phyloP scores from a whole-genome alignment of 179 eudicot genomes.

The Carnegiea gigantea region DNA sequence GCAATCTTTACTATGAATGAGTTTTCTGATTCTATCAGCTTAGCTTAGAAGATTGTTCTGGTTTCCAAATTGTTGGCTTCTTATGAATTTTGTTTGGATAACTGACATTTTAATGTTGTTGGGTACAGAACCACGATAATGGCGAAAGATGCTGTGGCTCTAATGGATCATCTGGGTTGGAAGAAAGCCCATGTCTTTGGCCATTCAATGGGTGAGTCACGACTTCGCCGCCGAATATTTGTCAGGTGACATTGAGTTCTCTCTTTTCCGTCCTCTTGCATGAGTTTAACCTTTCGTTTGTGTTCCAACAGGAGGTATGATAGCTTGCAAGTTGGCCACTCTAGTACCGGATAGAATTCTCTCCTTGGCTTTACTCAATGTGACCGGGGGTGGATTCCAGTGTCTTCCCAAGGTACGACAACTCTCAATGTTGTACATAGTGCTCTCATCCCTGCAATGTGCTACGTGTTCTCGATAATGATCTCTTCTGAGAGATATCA shows the following conservation, averaged over 20 bases:
- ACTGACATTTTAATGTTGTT: constrained; percentile 1
- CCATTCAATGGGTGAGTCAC: constrained; percentile 96
- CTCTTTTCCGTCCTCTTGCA: not conserved
- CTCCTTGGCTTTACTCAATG: constrained; percentile 90
- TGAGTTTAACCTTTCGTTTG: constrained; percentile 13
- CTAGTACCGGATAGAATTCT: constrained; percentile 75
- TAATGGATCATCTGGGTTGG: constrained; percentile 98
- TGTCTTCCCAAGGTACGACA: constrained; percentile 81
- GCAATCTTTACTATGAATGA: constrained; percentile 17
- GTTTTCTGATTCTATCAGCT: constrained; percentile 5
- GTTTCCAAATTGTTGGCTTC: too few relatives aligned
- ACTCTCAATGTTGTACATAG: not conserved
- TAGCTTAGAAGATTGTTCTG: not conserved
- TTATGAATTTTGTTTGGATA: not conserved
- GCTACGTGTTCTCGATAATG: not conserved
- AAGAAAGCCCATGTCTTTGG: constrained; percentile 87
- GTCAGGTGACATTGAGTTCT: not conserved
- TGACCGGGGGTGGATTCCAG: constrained; percentile 96
- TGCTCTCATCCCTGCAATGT: not conserved
- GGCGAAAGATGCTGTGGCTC: constrained; percentile 92
- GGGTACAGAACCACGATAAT: constrained; percentile 74
- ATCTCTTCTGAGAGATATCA: not conserved
- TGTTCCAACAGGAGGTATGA: constrained; percentile 82
- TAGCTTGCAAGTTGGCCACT: constrained; percentile 86
- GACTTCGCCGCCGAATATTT: not conserved